Conservation (phyloP, 139 green algal species). For the Volvox africanus region DNA sequence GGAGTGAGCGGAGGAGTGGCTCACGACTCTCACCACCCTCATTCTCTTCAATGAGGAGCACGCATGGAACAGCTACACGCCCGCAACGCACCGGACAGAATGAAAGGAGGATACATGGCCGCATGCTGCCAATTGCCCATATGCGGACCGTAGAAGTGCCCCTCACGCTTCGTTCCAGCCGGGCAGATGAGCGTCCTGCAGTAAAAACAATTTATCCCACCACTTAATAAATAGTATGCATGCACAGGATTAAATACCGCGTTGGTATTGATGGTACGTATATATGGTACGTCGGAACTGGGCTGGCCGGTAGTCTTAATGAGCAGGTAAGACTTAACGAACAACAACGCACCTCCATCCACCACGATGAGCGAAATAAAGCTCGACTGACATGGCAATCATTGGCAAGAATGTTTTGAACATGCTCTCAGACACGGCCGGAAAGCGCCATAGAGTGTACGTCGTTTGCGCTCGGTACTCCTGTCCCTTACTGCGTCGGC, state of each 20-base stretch:
- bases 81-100: slow-evolving; percentile 58
- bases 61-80: no score
- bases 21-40: no score
- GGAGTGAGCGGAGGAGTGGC: no score
- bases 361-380: slow-evolving; percentile 41
- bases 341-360: slow-evolving; percentile 35
- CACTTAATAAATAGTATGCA: no score
- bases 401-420: slow-evolving; percentile 16
- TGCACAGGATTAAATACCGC: no score
- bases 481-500: neutral
- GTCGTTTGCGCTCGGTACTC: slow-evolving; percentile 16
- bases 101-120: slow-evolving; percentile 53
- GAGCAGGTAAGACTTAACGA: neutral
- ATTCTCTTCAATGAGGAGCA: no score
- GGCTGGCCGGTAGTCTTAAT: neutral
- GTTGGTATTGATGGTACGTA: no score
- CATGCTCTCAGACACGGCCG: neutral
- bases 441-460: slow-evolving; percentile 8
- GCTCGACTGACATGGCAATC: neutral
- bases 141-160: slow-evolving; percentile 37
- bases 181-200: slow-evolving; percentile 31
- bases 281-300: no score
- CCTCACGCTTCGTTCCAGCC: neutral
- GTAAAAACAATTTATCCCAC: neutral
- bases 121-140: slow-evolving; percentile 54